phyloP scores from a whole-genome alignment of 768 basidiomycete genomes.

The Lactifluus volemus region DNA sequence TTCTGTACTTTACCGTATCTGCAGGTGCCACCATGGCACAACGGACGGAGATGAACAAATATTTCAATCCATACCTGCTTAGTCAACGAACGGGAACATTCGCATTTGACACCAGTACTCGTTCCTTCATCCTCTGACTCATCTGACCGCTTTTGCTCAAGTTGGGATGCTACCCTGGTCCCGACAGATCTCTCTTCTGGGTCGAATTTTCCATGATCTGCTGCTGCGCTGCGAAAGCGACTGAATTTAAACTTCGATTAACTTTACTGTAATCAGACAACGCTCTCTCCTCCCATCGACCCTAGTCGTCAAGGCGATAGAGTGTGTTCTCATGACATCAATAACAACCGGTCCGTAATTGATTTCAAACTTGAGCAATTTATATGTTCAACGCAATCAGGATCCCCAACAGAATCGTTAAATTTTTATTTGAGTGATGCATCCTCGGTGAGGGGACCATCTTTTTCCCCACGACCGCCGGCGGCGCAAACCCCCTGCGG shows the following conservation, averaged over 20 bases:
- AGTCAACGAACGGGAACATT: too few relatives aligned
- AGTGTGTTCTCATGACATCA: neutral
- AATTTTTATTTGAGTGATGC: neutral
- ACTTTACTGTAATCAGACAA: too few relatives aligned
- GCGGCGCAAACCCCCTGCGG: neutral
- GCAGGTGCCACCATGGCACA: neutral
- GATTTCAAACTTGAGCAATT: neutral
- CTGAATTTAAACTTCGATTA: too few relatives aligned
- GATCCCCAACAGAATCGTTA: neutral
- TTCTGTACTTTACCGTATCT: neutral
- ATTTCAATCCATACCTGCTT: too few relatives aligned
- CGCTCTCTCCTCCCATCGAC: too few relatives aligned
- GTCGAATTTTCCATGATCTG: too few relatives aligned
- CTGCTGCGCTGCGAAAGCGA: too few relatives aligned
- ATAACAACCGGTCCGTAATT: neutral
- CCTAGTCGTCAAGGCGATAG: constrained; percentile 9
- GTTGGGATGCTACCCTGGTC: too few relatives aligned
- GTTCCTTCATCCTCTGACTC: too few relatives aligned
- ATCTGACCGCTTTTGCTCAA: too few relatives aligned
- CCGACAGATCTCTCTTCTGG: too few relatives aligned
- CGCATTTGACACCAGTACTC: too few relatives aligned
- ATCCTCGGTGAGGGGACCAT: neutral
- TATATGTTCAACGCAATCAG: neutral
- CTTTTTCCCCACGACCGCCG: neutral
- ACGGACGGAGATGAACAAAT: neutral